Conservation (phyloP, 305 asterid species). For the Petunia hybrid region DNA sequence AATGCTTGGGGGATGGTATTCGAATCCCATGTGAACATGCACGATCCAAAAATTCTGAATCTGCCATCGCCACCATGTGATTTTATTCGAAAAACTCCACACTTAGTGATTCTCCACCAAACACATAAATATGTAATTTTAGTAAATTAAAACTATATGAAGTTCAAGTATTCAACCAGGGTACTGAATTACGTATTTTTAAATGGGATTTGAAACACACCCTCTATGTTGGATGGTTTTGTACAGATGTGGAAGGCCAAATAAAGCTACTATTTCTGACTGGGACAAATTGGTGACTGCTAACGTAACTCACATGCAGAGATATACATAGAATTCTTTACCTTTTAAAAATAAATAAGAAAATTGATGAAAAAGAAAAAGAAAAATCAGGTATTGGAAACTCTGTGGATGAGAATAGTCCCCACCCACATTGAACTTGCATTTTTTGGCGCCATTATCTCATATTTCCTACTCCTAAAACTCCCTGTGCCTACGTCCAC, state of each 20-base stretch:
- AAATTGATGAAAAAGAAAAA: neutral
- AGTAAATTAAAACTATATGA: no score
- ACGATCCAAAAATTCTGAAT: no score
- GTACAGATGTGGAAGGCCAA: neutral
- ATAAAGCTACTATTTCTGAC: neutral
- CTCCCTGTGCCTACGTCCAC: conserved; percentile 55
- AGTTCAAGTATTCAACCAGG: no score
- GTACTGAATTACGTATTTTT: neutral
- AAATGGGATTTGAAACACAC: neutral
- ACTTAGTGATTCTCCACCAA: no score
- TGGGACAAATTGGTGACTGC: neutral
- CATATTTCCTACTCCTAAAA: conserved; percentile 24
- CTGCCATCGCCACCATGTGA: no score
- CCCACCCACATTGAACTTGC: conserved; percentile 46
- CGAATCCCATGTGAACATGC: no score
- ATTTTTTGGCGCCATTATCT: conserved; percentile 48
- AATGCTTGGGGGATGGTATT: no score
- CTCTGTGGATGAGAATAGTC: conserved; percentile 60
- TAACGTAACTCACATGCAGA: neutral
- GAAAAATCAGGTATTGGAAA: conserved; percentile 33
- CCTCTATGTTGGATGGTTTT: neutral
- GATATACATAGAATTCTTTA: neutral
- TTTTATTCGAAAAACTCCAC: no score
- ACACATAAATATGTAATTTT: no score
- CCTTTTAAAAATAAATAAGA: neutral